These are phyloP conservation scores for Wickerhamiella vanderwaltii DNA, from an alignment of 805 yeast genomes.

Conservation along the genomic window DNA sequence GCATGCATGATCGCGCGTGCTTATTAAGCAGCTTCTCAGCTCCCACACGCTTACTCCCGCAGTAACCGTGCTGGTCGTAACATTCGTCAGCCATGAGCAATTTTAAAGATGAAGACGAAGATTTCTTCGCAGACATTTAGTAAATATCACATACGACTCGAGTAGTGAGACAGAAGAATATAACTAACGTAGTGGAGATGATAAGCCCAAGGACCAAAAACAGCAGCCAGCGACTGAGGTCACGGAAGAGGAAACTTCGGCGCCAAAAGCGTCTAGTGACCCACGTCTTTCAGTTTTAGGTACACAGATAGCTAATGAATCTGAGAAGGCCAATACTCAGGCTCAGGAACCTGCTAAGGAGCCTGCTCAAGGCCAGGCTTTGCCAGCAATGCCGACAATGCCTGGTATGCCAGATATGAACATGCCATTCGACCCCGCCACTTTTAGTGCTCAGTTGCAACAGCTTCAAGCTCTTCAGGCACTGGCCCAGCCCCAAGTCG, in stretches of 20 bases:
- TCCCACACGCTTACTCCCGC: too few species aligned
- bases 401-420: slow-evolving; percentile 19
- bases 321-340: slow-evolving; percentile 13
- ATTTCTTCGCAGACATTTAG: slow-evolving; percentile 86
- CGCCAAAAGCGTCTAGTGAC: slow-evolving; percentile 12
- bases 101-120: slow-evolving; percentile 71
- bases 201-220: slow-evolving; percentile 16
- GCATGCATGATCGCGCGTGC: too few species aligned
- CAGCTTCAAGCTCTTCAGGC: slow-evolving; percentile 22
- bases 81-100: too few species aligned
- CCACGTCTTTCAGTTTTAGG: slow-evolving; percentile 23
- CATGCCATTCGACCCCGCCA: slow-evolving; percentile 19
- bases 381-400: slow-evolving; percentile 19
- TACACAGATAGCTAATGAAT: slow-evolving; percentile 9
- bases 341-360: slow-evolving; percentile 18
- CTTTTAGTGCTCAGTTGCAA: slow-evolving; percentile 20
- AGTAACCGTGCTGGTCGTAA: too few species aligned
- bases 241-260: slow-evolving; percentile 13
- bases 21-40: too few species aligned
- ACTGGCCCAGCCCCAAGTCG: slow-evolving; percentile 5
- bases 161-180: slow-evolving; percentile 20
- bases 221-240: slow-evolving; percentile 18
- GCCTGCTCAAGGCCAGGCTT: slow-evolving; percentile 18
- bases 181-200: slow-evolving; percentile 28
- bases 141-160: slow-evolving; percentile 21